Evolutionary conservation across 2,329 filamentous ascomycete genomes (phyloP).

Genomic region (Tolypocladium ophioglossoides): DNA sequence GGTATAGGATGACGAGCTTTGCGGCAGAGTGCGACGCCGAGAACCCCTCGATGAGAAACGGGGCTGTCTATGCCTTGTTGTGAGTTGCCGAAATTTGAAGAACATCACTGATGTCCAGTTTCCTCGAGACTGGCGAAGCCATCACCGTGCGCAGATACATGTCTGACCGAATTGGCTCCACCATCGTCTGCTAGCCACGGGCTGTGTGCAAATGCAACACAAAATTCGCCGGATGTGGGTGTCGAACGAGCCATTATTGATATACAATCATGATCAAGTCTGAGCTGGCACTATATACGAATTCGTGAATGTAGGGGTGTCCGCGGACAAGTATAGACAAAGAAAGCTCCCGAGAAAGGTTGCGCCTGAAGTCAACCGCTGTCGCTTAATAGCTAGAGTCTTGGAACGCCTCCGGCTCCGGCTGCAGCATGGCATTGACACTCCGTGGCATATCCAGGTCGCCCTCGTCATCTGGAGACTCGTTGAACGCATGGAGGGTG

Average conservation of each 20-base stretch:
- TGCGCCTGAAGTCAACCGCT: background rate
- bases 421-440: constrained; percentile 48
- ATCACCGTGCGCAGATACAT: too few relatives aligned
- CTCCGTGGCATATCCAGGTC: constrained; percentile 44
- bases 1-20: too few relatives aligned
- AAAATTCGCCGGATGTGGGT: background rate
- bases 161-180: too few relatives aligned
- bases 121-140: too few relatives aligned
- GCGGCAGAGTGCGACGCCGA: too few relatives aligned
- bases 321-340: background rate
- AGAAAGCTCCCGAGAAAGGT: background rate
- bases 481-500: constrained; percentile 69
- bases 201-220: too few relatives aligned
- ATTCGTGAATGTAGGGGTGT: background rate
- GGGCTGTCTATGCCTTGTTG: too few relatives aligned
- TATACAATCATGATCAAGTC: background rate
- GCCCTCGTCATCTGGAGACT: constrained; percentile 53
- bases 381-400: constrained; percentile 1
- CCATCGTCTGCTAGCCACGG: too few relatives aligned
- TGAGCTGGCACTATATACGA: background rate
- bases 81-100: too few relatives aligned
- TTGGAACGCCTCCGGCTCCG: constrained; percentile 16
- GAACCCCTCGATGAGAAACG: too few relatives aligned
- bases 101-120: too few relatives aligned
- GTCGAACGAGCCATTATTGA: background rate